A percentile compares a stretch with the other conserved stretches of the same genome.
phyloP scores from a whole-genome alignment of 345 rosid species.

The Eutrema heterophyllum region DNA sequence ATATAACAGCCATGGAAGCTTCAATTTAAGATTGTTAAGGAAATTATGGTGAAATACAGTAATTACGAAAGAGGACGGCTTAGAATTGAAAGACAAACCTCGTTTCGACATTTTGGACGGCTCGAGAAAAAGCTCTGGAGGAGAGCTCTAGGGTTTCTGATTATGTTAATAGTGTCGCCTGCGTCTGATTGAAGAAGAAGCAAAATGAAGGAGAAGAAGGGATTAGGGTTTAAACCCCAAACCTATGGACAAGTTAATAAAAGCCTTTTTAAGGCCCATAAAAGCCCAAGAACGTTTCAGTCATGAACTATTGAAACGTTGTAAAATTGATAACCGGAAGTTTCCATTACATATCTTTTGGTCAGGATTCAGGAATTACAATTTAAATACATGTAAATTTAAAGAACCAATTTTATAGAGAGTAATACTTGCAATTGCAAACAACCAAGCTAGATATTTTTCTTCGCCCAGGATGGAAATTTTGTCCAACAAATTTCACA shows the following conservation, averaged over 20 bases:
- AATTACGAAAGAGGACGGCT: not conserved
- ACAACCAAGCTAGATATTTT: too few relatives aligned
- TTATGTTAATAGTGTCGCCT: not conserved
- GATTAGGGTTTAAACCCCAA: not conserved
- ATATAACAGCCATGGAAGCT: not conserved
- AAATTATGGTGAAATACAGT: not conserved
- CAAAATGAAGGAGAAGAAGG: not conserved
- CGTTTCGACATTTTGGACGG: conserved; percentile 26
- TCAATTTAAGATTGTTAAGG: not conserved
- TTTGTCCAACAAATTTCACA: not conserved
- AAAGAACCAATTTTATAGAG: too few relatives aligned
- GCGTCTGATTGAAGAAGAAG: not conserved
- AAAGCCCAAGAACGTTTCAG: conserved; percentile 1
- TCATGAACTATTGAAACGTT: not conserved
- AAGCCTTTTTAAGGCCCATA: conserved; percentile 8
- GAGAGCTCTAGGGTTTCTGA: conserved; percentile 8
- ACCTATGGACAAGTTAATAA: too few relatives aligned
- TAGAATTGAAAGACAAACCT: not conserved
- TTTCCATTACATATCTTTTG: too few relatives aligned
- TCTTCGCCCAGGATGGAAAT: not conserved
- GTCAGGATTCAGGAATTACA: not conserved
- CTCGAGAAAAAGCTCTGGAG: not conserved
- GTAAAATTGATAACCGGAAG: not conserved
- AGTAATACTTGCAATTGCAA: too few relatives aligned
- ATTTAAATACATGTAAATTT: not conserved